Base-by-base conservation (phyloP, 1,284 basidiomycete genomes). In the Pulveroboletus sp. region DNA sequence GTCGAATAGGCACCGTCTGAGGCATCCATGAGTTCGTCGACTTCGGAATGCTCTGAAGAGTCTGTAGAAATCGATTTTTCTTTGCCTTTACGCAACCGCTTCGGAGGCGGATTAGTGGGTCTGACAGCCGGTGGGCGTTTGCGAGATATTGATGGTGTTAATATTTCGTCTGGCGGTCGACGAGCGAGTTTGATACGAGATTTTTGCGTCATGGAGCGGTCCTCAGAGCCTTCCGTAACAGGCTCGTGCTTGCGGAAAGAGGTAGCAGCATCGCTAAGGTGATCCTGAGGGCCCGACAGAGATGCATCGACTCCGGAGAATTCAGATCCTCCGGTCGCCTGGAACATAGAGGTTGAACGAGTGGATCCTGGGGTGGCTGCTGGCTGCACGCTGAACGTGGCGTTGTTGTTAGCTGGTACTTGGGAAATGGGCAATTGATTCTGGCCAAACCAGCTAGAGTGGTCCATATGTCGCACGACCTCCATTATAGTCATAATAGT, bases 401-500 rank as follows among this genome's bases (percentile, higher is more conserved):
- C 12, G 26, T 40, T 52, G 3, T 31, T n/a, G 59, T 58, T 56
- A 35, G 11, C 22, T 18, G 55, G 42, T 12, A 49, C 36, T 51
- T 71, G 70, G 42, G 64, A 56, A 36, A 26, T 17, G 14, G 65
- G 49, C 4, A 56, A 24, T 54, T 64, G 62, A 56, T 52, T 68
- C 43, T 59, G 67, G 49, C 59, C 44, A 42, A 63, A 45, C 61
- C 65, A 57, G 17, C 49, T 56, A 49, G 66, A 54, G 9, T 70
- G 68, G 49, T 64, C 64, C 61, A 67, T 68, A 36, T 65, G 70
- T 53, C 72, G 65, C 45, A 71, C 55, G 33, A 74, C 70, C 49
- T 71, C 69, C 67, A 73, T 61, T 44, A 71, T 69, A 10, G 69
- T 73, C 72, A 71, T 71, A 8, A 73, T 48, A 12, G 68, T 57